These are phyloP conservation scores for Alectoria sarmentosa DNA, from an alignment of 495 filamentous ascomycete genomes.

Conservation along the genomic window DNA sequence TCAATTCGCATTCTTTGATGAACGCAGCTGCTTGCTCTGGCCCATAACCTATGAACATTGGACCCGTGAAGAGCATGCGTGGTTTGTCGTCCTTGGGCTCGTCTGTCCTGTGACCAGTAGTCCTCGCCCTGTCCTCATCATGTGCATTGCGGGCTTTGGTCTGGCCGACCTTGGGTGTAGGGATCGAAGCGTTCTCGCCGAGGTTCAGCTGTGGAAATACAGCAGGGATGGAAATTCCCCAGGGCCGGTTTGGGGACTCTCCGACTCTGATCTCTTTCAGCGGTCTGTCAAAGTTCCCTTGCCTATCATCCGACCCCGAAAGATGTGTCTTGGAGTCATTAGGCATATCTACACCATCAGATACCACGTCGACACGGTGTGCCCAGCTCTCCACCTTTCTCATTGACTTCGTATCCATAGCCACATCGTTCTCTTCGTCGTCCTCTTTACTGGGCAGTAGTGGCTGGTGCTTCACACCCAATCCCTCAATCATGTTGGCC, in stretches of 20 bases:
- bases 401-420: conserved; percentile 43
- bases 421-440: conserved; percentile 38
- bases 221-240: conserved; percentile 76
- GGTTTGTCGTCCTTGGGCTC: conserved; percentile 30
- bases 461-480: conserved; percentile 74
- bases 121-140: not conserved
- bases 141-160: not conserved
- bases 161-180: conserved; percentile 25
- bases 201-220: conserved; percentile 27
- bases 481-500: conserved; percentile 81
- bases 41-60: conserved; percentile 83
- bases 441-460: conserved; percentile 60
- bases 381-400: conserved; percentile 77
- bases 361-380: conserved; percentile 39
- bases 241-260: conserved; percentile 82
- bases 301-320: conserved; percentile 32
- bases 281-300: conserved; percentile 65
- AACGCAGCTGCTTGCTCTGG: conserved; percentile 68
- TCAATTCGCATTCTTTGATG: conserved; percentile 47
- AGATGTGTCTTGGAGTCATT: conserved; percentile 36
- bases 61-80: conserved; percentile 74
- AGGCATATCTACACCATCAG: conserved; percentile 15
- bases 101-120: not conserved
- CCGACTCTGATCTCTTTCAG: conserved; percentile 78
- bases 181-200: conserved; percentile 2